Conservation (phyloP, 768 basidiomycete species). For the Terana coerulea region DNA sequence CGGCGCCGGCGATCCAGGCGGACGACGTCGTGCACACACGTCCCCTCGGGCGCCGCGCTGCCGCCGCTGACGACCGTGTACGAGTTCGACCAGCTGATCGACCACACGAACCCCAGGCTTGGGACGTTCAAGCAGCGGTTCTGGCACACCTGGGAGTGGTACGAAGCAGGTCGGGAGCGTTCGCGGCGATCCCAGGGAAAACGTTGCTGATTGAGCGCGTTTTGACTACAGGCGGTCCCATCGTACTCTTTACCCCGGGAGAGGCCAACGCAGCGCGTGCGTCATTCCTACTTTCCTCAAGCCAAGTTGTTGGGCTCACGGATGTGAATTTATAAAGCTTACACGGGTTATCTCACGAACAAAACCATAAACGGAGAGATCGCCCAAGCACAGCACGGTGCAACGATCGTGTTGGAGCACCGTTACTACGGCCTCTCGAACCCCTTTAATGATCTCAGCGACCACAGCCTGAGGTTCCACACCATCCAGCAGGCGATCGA, state of each 20-base stretch:
- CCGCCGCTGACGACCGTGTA: constrained; percentile 37
- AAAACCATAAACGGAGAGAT: constrained; percentile 58
- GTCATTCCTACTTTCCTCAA: constrained; percentile 1
- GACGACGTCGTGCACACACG: constrained; percentile 20
- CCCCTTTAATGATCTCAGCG: constrained; percentile 56
- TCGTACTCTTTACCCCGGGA: constrained; percentile 64
- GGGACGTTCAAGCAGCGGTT: constrained; percentile 79
- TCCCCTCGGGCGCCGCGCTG: constrained; percentile 24
- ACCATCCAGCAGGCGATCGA: constrained; percentile 75
- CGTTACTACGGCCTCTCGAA: constrained; percentile 77
- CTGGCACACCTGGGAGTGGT: constrained; percentile 68
- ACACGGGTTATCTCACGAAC: constrained; percentile 58
- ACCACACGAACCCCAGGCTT: constrained; percentile 50
- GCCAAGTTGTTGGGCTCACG: background rate
- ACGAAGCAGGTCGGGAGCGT: constrained; percentile 39
- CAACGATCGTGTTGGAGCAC: constrained; percentile 64
- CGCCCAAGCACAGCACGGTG: constrained; percentile 55
- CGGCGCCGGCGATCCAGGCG: constrained; percentile 16
- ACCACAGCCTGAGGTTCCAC: constrained; percentile 52
- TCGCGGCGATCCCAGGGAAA: too few relatives aligned
- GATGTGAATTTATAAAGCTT: constrained; percentile 24
- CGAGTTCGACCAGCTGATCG: constrained; percentile 51
- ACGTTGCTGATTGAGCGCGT: background rate
- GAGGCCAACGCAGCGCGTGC: constrained; percentile 51
- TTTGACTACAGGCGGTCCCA: constrained; percentile 41